These are phyloP conservation scores for Candida peoriensis DNA, from an alignment of 805 yeast species.

Conservation along the genomic window DNA sequence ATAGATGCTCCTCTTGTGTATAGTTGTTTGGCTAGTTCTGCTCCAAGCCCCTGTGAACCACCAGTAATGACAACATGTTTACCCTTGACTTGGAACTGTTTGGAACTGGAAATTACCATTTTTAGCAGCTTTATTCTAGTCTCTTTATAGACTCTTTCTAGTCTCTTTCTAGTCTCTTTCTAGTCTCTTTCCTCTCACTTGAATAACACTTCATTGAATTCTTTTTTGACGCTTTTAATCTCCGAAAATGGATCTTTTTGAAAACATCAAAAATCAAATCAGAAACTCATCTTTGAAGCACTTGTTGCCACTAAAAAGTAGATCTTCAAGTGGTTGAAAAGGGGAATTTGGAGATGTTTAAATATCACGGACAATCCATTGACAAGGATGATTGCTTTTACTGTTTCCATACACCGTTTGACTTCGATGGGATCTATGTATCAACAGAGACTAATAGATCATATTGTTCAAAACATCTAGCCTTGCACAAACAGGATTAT, in stretches of 20 bases:
- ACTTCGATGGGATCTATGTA: conserved; percentile 58
- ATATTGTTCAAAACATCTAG: conserved; percentile 59
- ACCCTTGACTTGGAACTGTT: conserved; percentile 26
- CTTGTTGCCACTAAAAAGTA: conserved; percentile 5
- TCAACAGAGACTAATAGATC: conserved; percentile 73
- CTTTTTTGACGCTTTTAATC: neutral
- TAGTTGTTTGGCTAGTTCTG: conserved; percentile 60
- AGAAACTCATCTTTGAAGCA: too few relatives aligned
- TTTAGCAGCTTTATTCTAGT: too few relatives aligned
- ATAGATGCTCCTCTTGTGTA: conserved; percentile 56
- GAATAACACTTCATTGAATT: too few relatives aligned
- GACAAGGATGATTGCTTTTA: conserved; percentile 89
- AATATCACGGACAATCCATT: conserved; percentile 33
- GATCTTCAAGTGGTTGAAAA: too few relatives aligned
- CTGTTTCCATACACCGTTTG: conserved; percentile 67
- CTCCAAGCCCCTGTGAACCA: conserved; percentile 92
- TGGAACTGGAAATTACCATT: conserved; percentile 10
- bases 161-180: neutral
- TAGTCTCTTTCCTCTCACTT: too few relatives aligned
- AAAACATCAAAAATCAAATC: too few relatives aligned
- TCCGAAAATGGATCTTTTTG: too few relatives aligned
- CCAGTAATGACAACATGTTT: conserved; percentile 76
- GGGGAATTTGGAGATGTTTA: conserved; percentile 8
- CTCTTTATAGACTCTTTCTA: conserved; percentile 2
- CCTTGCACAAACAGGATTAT: conserved; percentile 46